Evolutionary conservation across 2,329 filamentous ascomycete genomes (phyloP).

Genomic region (Gremmenia infestans): DNA sequence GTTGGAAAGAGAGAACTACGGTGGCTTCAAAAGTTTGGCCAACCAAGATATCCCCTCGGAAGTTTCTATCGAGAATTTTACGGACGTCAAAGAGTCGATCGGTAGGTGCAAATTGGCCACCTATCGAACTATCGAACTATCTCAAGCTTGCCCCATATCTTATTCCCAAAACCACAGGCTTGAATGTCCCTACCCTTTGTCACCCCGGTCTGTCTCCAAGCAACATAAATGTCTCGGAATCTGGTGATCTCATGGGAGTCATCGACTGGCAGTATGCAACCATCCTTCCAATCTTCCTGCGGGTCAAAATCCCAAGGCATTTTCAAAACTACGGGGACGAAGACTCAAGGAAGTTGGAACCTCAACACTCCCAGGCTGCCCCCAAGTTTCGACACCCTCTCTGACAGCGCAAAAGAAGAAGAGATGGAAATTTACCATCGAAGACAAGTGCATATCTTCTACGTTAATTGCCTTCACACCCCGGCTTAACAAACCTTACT

Average conservation of each 20-base stretch:
- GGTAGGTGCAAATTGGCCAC: constrained; percentile 13
- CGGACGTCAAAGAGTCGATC: constrained; percentile 13
- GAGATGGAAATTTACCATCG: constrained; percentile 18
- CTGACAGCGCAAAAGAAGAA: constrained; percentile 13
- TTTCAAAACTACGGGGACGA: constrained; percentile 34
- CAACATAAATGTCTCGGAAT: constrained; percentile 30
- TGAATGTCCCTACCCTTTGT: constrained; percentile 16
- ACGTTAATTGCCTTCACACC: constrained; percentile 13
- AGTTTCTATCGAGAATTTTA: constrained; percentile 17
- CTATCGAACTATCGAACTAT: constrained; percentile 15
- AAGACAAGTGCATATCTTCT: constrained; percentile 21
- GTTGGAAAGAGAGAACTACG: constrained; percentile 14
- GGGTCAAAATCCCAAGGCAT: constrained; percentile 30
- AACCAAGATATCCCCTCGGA: constrained; percentile 14
- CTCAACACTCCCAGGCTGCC: constrained; percentile 15
- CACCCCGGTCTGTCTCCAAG: constrained; percentile 24
- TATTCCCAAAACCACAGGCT: constrained; percentile 11
- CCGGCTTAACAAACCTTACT: constrained; percentile 15
- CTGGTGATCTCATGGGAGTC: constrained; percentile 26
- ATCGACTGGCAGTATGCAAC: constrained; percentile 32
- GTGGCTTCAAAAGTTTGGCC: constrained; percentile 16
- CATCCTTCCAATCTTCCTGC: constrained; percentile 29
- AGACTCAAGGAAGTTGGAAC: constrained; percentile 18
- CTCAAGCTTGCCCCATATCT: constrained; percentile 17
- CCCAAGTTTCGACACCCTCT: constrained; percentile 14